phyloP scores from a whole-genome alignment of 768 basidiomycete genomes.

The Lactarius tabidus region DNA sequence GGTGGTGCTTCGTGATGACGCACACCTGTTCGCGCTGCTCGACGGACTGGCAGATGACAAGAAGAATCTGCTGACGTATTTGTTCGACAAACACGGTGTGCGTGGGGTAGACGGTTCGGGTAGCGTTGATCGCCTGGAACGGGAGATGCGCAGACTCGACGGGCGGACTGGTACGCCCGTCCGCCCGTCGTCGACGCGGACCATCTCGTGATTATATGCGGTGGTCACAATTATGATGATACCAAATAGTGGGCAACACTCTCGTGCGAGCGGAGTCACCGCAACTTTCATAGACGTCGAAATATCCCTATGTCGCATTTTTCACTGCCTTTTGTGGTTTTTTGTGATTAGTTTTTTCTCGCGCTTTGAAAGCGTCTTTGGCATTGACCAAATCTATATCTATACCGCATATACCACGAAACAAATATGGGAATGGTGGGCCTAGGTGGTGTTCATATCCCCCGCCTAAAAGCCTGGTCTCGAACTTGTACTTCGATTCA shows the following conservation, averaged over 20 bases:
- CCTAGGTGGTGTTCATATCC: background rate
- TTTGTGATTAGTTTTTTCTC: constrained; percentile 5
- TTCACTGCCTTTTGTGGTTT: background rate
- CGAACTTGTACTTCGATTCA: background rate
- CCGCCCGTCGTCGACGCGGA: constrained; percentile 7
- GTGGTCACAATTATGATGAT: background rate
- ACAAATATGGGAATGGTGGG: background rate
- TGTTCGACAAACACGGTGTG: constrained; percentile 84
- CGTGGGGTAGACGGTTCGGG: constrained; percentile 37
- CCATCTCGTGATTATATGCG: constrained; percentile 1
- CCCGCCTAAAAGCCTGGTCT: background rate
- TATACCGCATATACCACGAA: background rate
- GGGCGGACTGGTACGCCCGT: constrained; percentile 73
- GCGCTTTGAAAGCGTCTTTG: constrained; percentile 1
- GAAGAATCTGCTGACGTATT: constrained; percentile 84
- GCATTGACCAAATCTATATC: background rate
- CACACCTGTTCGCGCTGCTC: constrained; percentile 73
- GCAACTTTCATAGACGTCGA: background rate
- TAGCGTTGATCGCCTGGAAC: constrained; percentile 65
- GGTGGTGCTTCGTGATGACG: constrained; percentile 76
- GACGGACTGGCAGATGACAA: constrained; percentile 85
- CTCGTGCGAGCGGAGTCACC: too few species aligned
- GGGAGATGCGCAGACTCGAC: constrained; percentile 78
- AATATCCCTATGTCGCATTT: constrained; percentile 4
- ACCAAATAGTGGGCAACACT: background rate